Base-by-base conservation (phyloP, 306 rosid species). In the Lablab purpureus region DNA sequence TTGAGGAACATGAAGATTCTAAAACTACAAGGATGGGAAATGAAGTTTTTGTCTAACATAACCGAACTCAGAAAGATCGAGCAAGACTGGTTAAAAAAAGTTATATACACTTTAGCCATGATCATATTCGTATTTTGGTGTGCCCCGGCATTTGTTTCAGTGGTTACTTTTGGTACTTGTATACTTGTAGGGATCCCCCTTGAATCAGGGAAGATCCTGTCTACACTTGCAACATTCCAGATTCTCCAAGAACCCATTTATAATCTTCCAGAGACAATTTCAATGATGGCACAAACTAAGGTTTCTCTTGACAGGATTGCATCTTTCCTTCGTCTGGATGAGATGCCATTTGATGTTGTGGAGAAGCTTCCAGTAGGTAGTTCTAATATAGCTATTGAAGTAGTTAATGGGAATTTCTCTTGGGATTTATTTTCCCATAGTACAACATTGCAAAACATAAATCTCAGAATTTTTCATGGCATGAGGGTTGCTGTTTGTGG, bases 11-110 rank as follows among this genome's bases (percentile, higher is more conserved):
- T 85, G 84, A 75, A 79, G 82, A 80, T 85, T 59, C 84, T 85
- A 47, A 82, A 85, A 40, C 73, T 85, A 1, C 82, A 85, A 75
- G 86, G 77, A 34, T 85, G 86, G 86, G 86, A 85, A 49, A 79
- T 75, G 84, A 85, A 79, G 73, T 85, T 85, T 37, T 23, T 75
- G 41, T 74, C 85, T 0, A 81, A 78, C 75, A 52, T 82, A 43
- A 41, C 23, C 3, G 50, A 78, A 11, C 66, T 67, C 2, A 74
- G 89, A 51, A 58, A 49, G 19, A 46, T 34, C 0, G 89, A 85
- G 69, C 23, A 66, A 30, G 40, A 73, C 3, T 85, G 80, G 84
- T 41, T 85, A 43, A 82, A 54, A 14, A 65, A 28, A 50, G 71
- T 21, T 76, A 17, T 64, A 18, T 9, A 63, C 40, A 47, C 73